Base-by-base conservation (phyloP, 2,329 filamentous ascomycete genomes). In the Hirsutella rhossiliensis region DNA sequence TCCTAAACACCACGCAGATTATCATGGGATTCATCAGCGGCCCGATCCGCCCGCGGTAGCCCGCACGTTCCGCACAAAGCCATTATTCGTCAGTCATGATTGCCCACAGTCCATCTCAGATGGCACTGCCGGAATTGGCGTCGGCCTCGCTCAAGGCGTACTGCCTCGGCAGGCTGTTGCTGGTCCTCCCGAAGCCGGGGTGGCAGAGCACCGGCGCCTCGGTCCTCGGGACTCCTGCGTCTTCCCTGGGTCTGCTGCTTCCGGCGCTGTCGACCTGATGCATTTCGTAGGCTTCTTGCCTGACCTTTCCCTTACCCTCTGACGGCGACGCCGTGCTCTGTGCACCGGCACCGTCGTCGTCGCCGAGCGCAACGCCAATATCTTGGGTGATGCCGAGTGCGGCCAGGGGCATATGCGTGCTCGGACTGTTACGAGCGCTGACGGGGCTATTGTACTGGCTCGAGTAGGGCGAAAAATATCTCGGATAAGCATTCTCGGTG, bases 381-480 rank as follows among this genome's bases (percentile, higher is more conserved):
- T 52, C 49, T 1, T 48, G 48, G 12, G 9, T 18, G 9, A 37
- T 18, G 34, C 34, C 34, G 34, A 37, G 18, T 18, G 18, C 20
- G 12, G 38, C 9, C 12, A 28, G 18, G 19, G 38, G 38, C 38
- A 39, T 23, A 18, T 58, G 52, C 50, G 58, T 56, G 30, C 52
- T 49, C 0, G 55, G 52, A 2, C 51, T 55, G 31, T 70, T 68
- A 1, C 58, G 60, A 0, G 62, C 69, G 43, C 65, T 73, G 47
- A 76, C 65, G 1, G 77, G 77, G 52, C 75, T 79, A 56, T 65
- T 76, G 59, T 71, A 80, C 47, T 77, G 73, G 36, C 75, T 78
- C 18, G 65, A 68, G 54, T 80, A 81, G 0, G 78, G 77, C 4
- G 75, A 78, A 49, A 78, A 70, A 58, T 79, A 76, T 7, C 64